Base-by-base conservation (phyloP, 768 basidiomycete species). In the Rubroboletus pulcherrimus region DNA sequence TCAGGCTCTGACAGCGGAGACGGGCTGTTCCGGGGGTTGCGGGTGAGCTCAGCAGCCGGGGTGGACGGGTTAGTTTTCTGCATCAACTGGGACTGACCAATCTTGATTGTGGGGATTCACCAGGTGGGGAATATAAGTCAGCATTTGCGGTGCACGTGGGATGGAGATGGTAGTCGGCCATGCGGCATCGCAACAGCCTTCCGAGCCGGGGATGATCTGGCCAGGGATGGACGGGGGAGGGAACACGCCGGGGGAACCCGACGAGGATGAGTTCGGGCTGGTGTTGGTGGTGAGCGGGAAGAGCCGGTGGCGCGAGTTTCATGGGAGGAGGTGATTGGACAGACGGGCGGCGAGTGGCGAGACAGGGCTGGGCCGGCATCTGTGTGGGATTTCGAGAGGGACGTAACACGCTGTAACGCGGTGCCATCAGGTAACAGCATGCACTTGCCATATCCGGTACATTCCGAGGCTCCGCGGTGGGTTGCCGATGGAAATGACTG, bases 391-490 rank as follows among this genome's bases (percentile, higher is more conserved):
- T 47, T 52, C 45, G 59, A 55, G 45, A 44, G 49, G 26, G 50
- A 62, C 62, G 65, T 64, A 66, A 70, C 60, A 58, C 54, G 58
- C 41, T 63, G 59, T 48, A 56, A 54, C 56, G 51, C 51, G 33
- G 14, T 58, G 55, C 52, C 66, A 63, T 50, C 62, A 63, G 21
- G 54, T 61, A 56, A 69, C 67, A 69, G 61, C 65, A 70, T 55
- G 57, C 29, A 55, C 26, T 0, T 67, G 6, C 68, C 55, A 58
- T 43, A 64, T 55, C 24, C 5, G 59, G 57, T 0, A 24, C 57
- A 57, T 49, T 54, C 70, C 70, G 70, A 73, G 70, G 70, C 26
- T 55, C 70, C 70, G 70, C 70, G 70, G 70, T 66, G 6, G 59
- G 39, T 52, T 66, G 65, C 66, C 65, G 63, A 63, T 63, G 54